These are phyloP conservation scores for Xylaria sp. DNA, from an alignment of 2,329 filamentous ascomycete genomes.

Conservation along the genomic window DNA sequence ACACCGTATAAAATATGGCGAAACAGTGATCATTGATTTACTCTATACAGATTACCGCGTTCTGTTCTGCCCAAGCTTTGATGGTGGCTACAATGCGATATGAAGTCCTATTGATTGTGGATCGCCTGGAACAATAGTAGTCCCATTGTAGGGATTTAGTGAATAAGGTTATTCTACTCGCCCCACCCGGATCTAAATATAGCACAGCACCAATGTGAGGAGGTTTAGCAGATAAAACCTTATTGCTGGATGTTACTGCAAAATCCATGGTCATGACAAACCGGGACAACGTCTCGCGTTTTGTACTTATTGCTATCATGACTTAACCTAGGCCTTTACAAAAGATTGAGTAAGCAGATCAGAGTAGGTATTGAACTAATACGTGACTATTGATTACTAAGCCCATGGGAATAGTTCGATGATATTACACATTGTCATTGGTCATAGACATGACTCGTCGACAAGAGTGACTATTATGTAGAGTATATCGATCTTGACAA, in stretches of 20 bases:
- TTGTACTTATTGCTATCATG: not conserved
- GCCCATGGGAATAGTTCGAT: not conserved
- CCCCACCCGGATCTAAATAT: no score
- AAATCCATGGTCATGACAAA: not conserved
- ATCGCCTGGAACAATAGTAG: not conserved
- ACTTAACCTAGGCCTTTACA: not conserved
- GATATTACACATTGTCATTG: not conserved
- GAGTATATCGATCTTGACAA: not conserved
- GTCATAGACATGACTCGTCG: not conserved
- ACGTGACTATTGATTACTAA: not conserved
- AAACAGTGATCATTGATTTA: not conserved
- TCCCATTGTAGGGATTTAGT: not conserved
- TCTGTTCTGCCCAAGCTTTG: not conserved
- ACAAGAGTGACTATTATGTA: not conserved
- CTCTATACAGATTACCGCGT: not conserved
- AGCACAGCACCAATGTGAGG: not conserved
- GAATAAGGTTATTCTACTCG: not conserved
- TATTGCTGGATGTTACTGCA: no score
- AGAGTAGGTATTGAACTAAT: no score
- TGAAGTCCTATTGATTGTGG: not conserved
- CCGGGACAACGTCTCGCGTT: not conserved
- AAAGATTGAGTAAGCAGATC: not conserved
- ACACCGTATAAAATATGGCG: not conserved
- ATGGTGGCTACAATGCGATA: not conserved
- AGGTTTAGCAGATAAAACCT: not conserved